A percentile compares a stretch with the other conserved stretches of the same genome.
phyloP scores from a whole-genome alignment of 1,139 yeast species.

The Diutina neorugosa region DNA sequence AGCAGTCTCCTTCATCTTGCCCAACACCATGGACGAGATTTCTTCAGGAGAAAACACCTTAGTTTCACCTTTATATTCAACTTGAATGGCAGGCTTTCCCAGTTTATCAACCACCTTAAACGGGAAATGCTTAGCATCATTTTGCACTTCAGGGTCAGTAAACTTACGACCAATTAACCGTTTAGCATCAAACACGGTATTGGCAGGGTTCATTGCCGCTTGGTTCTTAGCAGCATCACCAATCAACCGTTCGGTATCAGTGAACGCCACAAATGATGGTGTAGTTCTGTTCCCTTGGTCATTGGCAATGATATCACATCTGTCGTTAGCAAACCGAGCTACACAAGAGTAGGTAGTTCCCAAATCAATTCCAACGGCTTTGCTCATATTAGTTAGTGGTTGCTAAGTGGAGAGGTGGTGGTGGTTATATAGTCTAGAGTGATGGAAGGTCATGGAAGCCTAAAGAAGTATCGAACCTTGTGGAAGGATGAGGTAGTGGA shows the following conservation, averaged over 20 bases:
- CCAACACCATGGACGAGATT: constrained; percentile 90
- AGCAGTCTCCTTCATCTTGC: constrained; percentile 97
- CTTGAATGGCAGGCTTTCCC: constrained; percentile 88
- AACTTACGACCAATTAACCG: constrained; percentile 95
- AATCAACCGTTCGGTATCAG: constrained; percentile 92
- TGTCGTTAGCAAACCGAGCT: constrained; percentile 35
- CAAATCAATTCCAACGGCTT: constrained; percentile 97
- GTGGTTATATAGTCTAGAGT: neutral
- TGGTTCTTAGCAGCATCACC: constrained; percentile 99
- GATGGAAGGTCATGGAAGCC: neutral
- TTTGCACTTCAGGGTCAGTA: constrained; percentile 80
- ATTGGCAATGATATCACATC: constrained; percentile 85
- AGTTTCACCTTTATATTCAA: constrained; percentile 86
- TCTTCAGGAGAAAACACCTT: constrained; percentile 96
- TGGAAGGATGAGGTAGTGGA: too few species aligned
- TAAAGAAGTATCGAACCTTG: neutral
- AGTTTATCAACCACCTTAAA: constrained; percentile 67
- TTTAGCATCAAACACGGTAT: constrained; percentile 97
- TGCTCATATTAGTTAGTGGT: neutral
- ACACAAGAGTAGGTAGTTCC: constrained; percentile 99
- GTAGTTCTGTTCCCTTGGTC: constrained; percentile 99
- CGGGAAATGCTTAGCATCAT: too few species aligned
- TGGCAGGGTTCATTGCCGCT: constrained; percentile 93
- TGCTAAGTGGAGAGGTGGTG: neutral
- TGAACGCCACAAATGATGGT: constrained; percentile 97